Percentiles rank a stretch among this genome's conserved stretches.
phyloP scores from a whole-genome alignment of 2,329 filamentous ascomycete genomes.

The Neofusicoccum umdonicola region DNA sequence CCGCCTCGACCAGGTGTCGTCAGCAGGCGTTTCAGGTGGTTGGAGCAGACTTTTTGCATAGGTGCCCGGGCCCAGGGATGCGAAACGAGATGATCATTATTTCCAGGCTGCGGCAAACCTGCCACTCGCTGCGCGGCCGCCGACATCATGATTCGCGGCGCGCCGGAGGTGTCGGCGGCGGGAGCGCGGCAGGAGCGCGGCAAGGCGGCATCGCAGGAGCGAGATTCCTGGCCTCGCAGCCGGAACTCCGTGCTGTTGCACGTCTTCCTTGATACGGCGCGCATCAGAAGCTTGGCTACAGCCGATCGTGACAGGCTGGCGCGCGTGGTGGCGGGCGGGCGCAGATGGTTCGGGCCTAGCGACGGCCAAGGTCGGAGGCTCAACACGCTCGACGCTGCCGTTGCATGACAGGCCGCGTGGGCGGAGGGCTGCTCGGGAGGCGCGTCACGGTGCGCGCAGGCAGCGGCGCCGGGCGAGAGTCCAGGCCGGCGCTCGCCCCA shows the following conservation, averaged over 20 bases:
- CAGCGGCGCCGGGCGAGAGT: neutral
- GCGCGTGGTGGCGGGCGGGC: neutral
- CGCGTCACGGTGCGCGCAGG: neutral
- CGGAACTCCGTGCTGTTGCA: neutral
- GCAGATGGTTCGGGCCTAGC: neutral
- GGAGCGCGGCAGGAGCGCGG: neutral
- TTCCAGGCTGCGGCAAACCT: conserved; percentile 10
- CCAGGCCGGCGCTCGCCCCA: neutral
- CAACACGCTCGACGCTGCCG: conserved; percentile 6
- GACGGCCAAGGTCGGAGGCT: conserved; percentile 12
- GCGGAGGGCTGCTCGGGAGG: neutral
- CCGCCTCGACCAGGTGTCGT: conserved; percentile 8
- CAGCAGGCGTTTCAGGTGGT: conserved; percentile 14
- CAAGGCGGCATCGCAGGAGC: too few relatives aligned
- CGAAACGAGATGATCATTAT: conserved; percentile 15
- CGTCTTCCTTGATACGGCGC: neutral
- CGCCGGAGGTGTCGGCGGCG: neutral
- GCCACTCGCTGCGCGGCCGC: neutral
- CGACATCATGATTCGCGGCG: neutral
- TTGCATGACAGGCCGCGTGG: conserved; percentile 4
- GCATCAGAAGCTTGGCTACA: neutral
- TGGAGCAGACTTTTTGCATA: neutral
- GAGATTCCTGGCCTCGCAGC: neutral
- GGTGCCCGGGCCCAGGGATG: neutral
- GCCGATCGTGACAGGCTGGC: conserved; percentile 7